Evolutionary conservation across 371 early-diverging fungal species (phyloP), one percentile per base, ranked within the genome.

Genomic region (Mortierella sp.): DNA sequence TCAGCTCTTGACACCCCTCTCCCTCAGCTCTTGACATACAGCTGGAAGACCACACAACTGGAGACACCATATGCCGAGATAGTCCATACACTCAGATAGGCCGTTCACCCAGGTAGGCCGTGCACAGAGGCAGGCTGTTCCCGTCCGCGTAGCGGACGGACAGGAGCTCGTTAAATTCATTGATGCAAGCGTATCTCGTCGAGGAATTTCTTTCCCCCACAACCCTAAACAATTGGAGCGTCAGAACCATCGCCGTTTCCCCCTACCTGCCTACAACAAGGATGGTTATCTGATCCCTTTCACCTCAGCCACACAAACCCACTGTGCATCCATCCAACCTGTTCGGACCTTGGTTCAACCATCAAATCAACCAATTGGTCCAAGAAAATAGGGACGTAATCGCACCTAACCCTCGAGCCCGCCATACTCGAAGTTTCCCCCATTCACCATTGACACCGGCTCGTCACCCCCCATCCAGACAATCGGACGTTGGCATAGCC

Each of bases 361-460:
- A 50, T 19, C 41, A 44, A 16, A 37, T 60, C 31, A 24, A 52
- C 9, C 52, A 53, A 45, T 21, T 60, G 21, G 25, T 60, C 41
- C 60, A 43, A 12, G 60, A 60, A 43, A 39, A 60, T 43, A 46
- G 43, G 1, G 39, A 39, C 29, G 19, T 60, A 2, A 41, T 60
- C 27, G 60, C 60, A 9, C 5, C 40, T 1, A 60, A 60, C 17
- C 60, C 60, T 28, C 39, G 50, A 41, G 51, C 60, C 1, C 60
- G 2, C 52, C 51, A 13, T 25, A 6, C 28, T 19, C 29, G 31
- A 25, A 28, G 29, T 16, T 41, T 16, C 24, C 28, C 3, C 21
- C 29, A 2, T 60, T 60, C 31, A 27, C 60, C 2, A 60, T 60
- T 44, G 53, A 60, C 24, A 46, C 61, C 19, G 61, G 61, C 14